Evolutionary conservation across 1,284 basidiomycete species (phyloP), one percentile per base, ranked within the genome.

Genomic region (Moesziomyces sp.): DNA sequence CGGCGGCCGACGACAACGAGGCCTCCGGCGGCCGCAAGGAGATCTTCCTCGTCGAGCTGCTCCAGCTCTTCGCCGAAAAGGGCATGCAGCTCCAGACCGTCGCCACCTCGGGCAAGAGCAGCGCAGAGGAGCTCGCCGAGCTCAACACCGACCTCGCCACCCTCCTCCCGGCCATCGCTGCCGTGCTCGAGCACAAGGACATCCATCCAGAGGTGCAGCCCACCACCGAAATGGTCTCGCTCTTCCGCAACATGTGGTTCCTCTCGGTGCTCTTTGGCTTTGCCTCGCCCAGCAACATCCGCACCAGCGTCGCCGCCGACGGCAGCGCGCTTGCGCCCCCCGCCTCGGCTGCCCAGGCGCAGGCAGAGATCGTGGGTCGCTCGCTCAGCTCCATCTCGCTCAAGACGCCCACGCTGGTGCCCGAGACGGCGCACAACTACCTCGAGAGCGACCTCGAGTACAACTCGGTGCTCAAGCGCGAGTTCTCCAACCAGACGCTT

Each of bases 201-300:
- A 91, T 93, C 82, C 88, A 89, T 57, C 90, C 92, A 1, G 88
- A 91, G 43, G 69, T 86, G 14, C 84, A 88, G 40, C 84, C 91
- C 19, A 87, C 90, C 3, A 82, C 88, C 1, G 90, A 90, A 47
- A 84, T 93, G n/a, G 90, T 92, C 5, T 87, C 90, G 5, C 87
- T 93, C 19, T 99, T 97, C 88, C 89, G 95, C 49, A 94, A 94
- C 83, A 88, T 95, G 86, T 99, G 96, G 96, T 93, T 97, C 85
- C 86, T 97, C 14, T 93, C 92, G 78, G 89, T 92, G 19, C 87
- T 97, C 16, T 94, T 74, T 21, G 89, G 91, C 40, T 91, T 93
- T 73, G 90, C 84, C 59, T 67, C 70, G 28, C 74, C 69, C 18
- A 38, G 57, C 21, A 65, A 74, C 61, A 61, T 69, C 45, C 55